Conservation (phyloP, 2,329 filamentous ascomycete species). For the Cercospora janseana region DNA sequence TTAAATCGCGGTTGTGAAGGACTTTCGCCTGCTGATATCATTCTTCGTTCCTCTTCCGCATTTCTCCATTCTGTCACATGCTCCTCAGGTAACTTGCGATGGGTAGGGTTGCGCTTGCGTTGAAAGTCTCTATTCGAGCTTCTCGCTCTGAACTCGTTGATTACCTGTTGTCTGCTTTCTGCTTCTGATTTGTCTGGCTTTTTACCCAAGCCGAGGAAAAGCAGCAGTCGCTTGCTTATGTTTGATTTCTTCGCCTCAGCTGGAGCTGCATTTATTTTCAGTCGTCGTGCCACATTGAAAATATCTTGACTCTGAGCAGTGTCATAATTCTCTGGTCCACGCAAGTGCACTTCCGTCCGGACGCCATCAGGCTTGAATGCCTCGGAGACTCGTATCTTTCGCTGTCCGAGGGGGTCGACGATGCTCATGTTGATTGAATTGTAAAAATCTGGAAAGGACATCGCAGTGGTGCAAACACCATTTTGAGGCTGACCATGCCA, state of each 20-base stretch:
- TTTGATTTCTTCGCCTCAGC: not conserved
- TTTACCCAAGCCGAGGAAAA: not conserved
- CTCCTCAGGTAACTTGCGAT: constrained; percentile 9
- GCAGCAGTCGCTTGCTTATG: not conserved
- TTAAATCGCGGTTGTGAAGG: constrained; percentile 1
- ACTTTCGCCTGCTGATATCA: not conserved
- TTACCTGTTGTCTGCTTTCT: not conserved
- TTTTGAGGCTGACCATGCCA: no score
- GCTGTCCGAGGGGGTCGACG: constrained; percentile 5
- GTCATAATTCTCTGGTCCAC: constrained; percentile 12
- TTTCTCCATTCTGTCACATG: not conserved
- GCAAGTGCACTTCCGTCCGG: not conserved
- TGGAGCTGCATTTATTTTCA: constrained; percentile 1
- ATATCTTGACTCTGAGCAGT: constrained; percentile 9
- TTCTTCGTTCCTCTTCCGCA: not conserved
- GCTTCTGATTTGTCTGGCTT: not conserved
- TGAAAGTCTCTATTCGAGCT: not conserved
- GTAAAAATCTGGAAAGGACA: no score
- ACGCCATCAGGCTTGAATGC: not conserved
- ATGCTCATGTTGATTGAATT: constrained; percentile 13
- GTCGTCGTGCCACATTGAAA: constrained; percentile 1
- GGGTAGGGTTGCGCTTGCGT: not conserved
- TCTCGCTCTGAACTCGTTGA: not conserved
- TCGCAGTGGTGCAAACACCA: no score
- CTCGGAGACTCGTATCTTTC: not conserved